These are phyloP conservation scores for Fusarium nanum DNA, from an alignment of 2,329 filamentous ascomycete genomes.

Conservation along the genomic window DNA sequence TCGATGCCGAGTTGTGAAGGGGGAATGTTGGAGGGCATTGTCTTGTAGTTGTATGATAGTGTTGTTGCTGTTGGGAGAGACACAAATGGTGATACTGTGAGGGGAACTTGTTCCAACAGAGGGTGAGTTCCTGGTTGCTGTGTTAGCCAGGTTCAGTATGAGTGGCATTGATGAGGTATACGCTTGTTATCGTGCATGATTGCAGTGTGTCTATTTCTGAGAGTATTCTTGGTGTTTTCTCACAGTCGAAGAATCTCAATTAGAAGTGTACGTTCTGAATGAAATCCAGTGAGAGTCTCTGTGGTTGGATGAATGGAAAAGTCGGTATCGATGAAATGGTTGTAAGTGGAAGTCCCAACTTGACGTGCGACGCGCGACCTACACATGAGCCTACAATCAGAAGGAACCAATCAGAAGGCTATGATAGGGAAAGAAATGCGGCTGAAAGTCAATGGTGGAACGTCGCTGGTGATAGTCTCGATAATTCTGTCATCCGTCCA, in stretches of 20 bases:
- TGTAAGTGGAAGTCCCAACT: not conserved
- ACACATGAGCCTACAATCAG: not conserved
- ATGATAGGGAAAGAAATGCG: not conserved
- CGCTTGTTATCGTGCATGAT: constrained; percentile 53
- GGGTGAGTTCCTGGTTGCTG: constrained; percentile 76
- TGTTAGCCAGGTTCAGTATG: constrained; percentile 26
- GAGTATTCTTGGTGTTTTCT: not conserved
- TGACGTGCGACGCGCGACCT: not conserved
- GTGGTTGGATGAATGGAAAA: not conserved
- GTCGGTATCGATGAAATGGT: constrained; percentile 1
- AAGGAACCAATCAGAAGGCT: not conserved
- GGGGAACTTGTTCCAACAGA: constrained; percentile 88
- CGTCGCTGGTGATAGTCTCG: not conserved
- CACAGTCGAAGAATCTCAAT: not conserved
- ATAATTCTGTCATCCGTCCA: not conserved
- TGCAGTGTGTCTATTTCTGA: not conserved
- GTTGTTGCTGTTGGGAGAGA: constrained; percentile 89
- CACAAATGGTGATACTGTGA: constrained; percentile 95
- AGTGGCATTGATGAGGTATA: constrained; percentile 37
- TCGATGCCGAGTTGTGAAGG: constrained; percentile 52
- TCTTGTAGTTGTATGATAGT: constrained; percentile 94
- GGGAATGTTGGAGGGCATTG: constrained; percentile 87
- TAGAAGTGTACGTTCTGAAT: not conserved
- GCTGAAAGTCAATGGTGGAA: fast-evolving
- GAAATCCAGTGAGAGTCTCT: not conserved